Evolutionary conservation across 208 protist genomes (phyloP).

Genomic region (Jaenimonas drosophilae): DNA sequence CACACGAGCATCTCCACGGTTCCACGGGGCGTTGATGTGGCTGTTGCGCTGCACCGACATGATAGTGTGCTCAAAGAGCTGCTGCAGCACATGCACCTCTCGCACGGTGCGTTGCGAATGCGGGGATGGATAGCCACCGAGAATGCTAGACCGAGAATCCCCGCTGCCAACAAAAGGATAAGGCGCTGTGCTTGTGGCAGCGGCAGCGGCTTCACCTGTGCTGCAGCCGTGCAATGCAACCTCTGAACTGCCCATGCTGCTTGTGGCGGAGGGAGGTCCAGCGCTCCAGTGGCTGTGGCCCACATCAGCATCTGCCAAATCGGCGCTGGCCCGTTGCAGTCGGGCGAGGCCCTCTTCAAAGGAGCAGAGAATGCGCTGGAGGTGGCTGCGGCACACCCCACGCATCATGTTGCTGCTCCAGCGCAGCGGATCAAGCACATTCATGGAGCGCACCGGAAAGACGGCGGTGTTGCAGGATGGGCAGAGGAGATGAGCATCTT

Average conservation of each 20-base stretch:
- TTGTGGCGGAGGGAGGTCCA: background rate
- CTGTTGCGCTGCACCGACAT: slow-evolving; percentile 20
- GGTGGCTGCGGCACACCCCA: slow-evolving; percentile 75
- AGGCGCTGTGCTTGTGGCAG: background rate
- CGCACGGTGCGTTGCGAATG: slow-evolving; percentile 25
- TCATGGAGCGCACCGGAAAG: slow-evolving; percentile 81
- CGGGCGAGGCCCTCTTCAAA: slow-evolving; percentile 53
- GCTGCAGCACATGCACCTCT: slow-evolving; percentile 33
- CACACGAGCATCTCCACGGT: background rate
- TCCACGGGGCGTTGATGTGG: slow-evolving; percentile 30
- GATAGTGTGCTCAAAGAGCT: slow-evolving; percentile 57
- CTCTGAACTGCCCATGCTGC: background rate
- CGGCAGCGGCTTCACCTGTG: background rate
- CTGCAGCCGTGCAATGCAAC: background rate
- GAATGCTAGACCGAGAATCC: background rate
- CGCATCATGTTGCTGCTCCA: slow-evolving; percentile 85
- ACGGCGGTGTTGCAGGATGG: slow-evolving; percentile 48
- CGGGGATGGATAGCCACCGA: slow-evolving; percentile 31
- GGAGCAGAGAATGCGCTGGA: slow-evolving; percentile 63
- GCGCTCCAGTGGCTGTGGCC: background rate
- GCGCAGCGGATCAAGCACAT: slow-evolving; percentile 89
- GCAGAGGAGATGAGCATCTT: slow-evolving; percentile 34
- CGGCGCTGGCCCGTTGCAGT: slow-evolving; percentile 26
- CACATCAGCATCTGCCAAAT: slow-evolving; percentile 8
- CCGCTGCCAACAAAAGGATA: background rate